Conservation (phyloP, 768 basidiomycete genomes). For the Kwoniella sp. region DNA sequence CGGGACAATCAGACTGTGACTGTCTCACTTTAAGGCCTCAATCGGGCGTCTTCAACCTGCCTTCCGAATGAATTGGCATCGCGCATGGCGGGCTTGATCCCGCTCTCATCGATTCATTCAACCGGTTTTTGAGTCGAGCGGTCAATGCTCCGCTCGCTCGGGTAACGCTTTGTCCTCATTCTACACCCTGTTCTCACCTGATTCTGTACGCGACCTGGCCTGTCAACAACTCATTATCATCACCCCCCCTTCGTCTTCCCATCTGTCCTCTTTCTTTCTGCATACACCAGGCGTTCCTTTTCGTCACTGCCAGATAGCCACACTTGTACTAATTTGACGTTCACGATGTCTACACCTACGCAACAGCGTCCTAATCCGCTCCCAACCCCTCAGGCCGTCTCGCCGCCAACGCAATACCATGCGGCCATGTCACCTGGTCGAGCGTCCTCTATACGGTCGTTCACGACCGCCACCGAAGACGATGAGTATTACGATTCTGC, state of each 20-base stretch:
- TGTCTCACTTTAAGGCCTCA: conserved; percentile 3
- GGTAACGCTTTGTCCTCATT: conserved; percentile 1
- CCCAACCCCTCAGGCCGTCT: conserved; percentile 3
- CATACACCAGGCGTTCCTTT: neutral
- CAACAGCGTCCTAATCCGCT: conserved; percentile 13
- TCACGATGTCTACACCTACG: conserved; percentile 9
- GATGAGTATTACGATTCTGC: conserved; percentile 24
- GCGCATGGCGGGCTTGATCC: neutral
- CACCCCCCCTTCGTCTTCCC: neutral
- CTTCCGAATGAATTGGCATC: neutral
- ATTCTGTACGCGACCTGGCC: neutral
- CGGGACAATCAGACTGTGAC: neutral
- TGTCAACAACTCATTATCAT: neutral
- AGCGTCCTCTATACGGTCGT: conserved; percentile 22
- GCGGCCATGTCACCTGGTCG: conserved; percentile 19
- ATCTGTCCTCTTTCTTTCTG: neutral
- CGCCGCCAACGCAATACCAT: conserved; percentile 13
- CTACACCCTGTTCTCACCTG: neutral
- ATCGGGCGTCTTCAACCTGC: neutral
- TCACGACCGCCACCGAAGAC: conserved; percentile 27
- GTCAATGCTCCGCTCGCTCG: neutral
- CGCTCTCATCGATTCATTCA: neutral
- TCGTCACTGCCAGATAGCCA: neutral
- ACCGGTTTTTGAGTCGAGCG: neutral
- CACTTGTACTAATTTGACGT: neutral